Percentiles rank a stretch among this genome's conserved stretches.
Conservation (phyloP, 2,329 filamentous ascomycete species). For the Pyricularia pennisetigena region DNA sequence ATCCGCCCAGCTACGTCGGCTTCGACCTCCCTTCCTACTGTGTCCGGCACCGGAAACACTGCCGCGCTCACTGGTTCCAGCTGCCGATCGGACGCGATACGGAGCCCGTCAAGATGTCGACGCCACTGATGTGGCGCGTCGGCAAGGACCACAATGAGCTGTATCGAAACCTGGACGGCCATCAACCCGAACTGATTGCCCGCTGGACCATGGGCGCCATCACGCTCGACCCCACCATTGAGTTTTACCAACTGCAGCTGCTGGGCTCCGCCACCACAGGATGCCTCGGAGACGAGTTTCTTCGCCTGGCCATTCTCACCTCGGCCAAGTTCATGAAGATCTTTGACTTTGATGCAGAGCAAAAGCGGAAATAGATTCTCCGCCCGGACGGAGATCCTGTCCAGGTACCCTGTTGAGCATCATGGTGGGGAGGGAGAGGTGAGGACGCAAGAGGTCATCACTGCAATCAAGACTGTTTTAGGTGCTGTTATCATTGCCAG, state of each 20-base stretch:
- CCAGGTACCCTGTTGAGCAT: not conserved
- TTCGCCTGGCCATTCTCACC: not conserved
- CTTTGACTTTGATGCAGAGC: slow-evolving; percentile 1
- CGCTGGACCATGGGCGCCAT: not conserved
- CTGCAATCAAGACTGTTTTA: not conserved
- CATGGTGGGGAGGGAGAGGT: not conserved
- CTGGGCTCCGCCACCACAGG: not conserved
- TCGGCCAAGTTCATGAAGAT: slow-evolving; percentile 3
- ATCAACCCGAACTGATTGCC: not conserved
- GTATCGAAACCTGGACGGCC: not conserved
- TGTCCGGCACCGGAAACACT: not conserved
- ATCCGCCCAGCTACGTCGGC: not conserved
- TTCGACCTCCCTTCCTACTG: not conserved
- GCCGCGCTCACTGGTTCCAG: slow-evolving; percentile 3
- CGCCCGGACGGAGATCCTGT: not conserved
- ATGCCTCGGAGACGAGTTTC: not conserved
- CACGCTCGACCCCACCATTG: not conserved
- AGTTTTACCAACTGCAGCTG: not conserved
- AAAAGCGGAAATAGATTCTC: not conserved
- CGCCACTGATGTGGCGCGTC: not conserved
- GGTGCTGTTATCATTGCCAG: not conserved
- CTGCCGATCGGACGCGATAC: not conserved
- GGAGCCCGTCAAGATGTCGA: not conserved
- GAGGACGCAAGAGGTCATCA: not conserved
- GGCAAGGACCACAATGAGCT: slow-evolving; percentile 4